Evolutionary conservation across 306 rosid species (phyloP).

Genomic region (Gastrolobium bilobum): DNA sequence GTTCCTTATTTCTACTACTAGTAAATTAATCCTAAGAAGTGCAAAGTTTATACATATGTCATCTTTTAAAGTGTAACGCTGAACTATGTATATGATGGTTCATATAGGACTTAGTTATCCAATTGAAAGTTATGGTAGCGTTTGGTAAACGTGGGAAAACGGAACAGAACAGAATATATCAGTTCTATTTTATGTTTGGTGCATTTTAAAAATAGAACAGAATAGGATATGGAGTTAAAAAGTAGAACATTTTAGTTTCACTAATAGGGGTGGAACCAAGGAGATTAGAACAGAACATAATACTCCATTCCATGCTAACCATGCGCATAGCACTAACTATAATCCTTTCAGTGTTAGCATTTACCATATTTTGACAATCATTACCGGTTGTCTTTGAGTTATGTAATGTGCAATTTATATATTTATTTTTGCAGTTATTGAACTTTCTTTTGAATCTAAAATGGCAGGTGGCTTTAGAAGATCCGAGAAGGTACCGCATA

Average conservation of each 20-base stretch:
- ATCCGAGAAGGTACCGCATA: conserved; percentile 83
- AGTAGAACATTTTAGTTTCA: too few species aligned
- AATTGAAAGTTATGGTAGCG: conserved; percentile 2
- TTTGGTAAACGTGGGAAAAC: too few species aligned
- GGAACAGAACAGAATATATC: too few species aligned
- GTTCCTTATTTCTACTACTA: conserved; percentile 16
- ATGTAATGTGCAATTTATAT: conserved; percentile 13
- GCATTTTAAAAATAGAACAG: too few species aligned
- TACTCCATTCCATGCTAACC: too few species aligned
- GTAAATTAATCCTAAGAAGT: conserved; percentile 12
- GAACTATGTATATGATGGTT: conserved; percentile 16
- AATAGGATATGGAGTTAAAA: too few species aligned
- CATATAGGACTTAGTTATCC: neutral
- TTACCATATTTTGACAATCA: conserved; percentile 2
- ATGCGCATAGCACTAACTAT: neutral
- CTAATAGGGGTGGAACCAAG: too few species aligned
- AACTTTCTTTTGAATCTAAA: conserved; percentile 50
- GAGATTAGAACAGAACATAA: too few species aligned
- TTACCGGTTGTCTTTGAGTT: conserved; percentile 31
- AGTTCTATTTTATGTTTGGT: too few species aligned
- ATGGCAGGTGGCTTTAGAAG: conserved; percentile 87
- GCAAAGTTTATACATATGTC: neutral
- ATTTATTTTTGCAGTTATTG: conserved; percentile 18
- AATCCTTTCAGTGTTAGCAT: conserved; percentile 18
- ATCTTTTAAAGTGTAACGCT: neutral